A percentile compares a stretch with the other conserved stretches of the same genome.
Conservation (phyloP, 2,329 filamentous ascomycete species). For the Alternaria triticina region DNA sequence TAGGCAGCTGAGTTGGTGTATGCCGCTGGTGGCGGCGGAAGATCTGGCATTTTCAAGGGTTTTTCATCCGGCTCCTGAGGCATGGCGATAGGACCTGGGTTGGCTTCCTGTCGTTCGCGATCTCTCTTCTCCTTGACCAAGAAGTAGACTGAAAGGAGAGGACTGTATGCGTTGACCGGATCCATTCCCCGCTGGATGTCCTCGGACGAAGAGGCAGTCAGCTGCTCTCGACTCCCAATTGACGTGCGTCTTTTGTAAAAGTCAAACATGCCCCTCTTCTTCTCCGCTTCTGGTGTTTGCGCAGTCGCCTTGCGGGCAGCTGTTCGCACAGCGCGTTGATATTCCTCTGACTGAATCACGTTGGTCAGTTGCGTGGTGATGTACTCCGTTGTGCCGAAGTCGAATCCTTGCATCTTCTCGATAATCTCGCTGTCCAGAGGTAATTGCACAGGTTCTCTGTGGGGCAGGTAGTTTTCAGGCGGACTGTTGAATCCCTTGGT, state of each 20-base stretch:
- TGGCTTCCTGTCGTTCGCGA: constrained; percentile 68
- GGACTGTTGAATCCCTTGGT: constrained; percentile 85
- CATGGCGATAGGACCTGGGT: constrained; percentile 65
- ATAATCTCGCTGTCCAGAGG: constrained; percentile 85
- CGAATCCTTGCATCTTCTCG: constrained; percentile 95
- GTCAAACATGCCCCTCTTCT: constrained; percentile 92
- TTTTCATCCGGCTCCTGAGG: constrained; percentile 64
- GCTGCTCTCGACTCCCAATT: constrained; percentile 83
- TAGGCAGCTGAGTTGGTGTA: constrained; percentile 86
- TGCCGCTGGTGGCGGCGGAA: constrained; percentile 81
- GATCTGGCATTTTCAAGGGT: constrained; percentile 71
- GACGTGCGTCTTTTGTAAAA: constrained; percentile 97
- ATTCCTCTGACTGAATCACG: constrained; percentile 92
- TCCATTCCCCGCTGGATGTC: constrained; percentile 82
- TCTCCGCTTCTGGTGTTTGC: constrained; percentile 65
- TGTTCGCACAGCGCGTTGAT: constrained; percentile 80
- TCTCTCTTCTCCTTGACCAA: constrained; percentile 95
- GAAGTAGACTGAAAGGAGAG: constrained; percentile 92
- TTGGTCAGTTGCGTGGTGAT: constrained; percentile 83
- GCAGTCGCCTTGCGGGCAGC: constrained; percentile 69
- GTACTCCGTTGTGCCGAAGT: constrained; percentile 86
- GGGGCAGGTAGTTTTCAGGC: constrained; percentile 87
- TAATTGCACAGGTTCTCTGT: constrained; percentile 81
- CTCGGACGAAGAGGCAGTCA: constrained; percentile 83
- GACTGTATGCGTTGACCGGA: constrained; percentile 90